These are phyloP conservation scores for Beauveria caledonica DNA, from an alignment of 2,329 filamentous ascomycete genomes.

Conservation along the genomic window DNA sequence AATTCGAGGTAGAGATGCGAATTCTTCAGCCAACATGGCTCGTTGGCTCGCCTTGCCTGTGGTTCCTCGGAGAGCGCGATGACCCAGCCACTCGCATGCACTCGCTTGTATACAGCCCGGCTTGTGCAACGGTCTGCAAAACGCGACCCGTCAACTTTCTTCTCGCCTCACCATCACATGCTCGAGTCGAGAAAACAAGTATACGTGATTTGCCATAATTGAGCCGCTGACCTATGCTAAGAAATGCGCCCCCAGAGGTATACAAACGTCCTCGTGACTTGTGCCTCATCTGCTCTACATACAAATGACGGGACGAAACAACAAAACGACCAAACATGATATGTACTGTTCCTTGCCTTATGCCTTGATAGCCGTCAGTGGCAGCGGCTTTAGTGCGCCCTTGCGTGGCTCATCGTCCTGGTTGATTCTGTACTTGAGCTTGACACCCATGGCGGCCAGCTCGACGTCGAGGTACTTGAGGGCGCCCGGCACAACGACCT, in stretches of 20 bases:
- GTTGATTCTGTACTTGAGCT: conserved; percentile 70
- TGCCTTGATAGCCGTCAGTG: conserved; percentile 12
- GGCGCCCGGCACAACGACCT: conserved; percentile 88
- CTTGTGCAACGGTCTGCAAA: background rate
- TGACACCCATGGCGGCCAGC: conserved; percentile 90
- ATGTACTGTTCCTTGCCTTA: conserved; percentile 6
- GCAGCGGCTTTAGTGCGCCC: conserved; percentile 38
- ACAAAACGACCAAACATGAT: background rate
- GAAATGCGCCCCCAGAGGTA: conserved; percentile 3
- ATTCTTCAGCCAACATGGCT: background rate
- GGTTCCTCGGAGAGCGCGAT: background rate
- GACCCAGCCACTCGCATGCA: background rate
- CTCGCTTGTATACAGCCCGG: background rate
- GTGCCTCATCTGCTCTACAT: background rate
- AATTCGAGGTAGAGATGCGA: conserved; percentile 4
- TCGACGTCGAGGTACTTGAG: conserved; percentile 92
- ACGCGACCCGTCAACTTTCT: background rate
- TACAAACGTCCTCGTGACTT: conserved; percentile 7
- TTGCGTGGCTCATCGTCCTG: conserved; percentile 57
- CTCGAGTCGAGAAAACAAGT: no score
- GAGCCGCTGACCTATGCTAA: conserved; percentile 6
- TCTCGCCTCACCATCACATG: background rate
- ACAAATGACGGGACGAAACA: background rate
- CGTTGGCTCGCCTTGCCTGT: background rate
- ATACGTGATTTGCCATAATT: background rate